Evolutionary conservation across 257 asterid genomes (phyloP), one percentile per base, ranked within the genome.

Genomic region (Euphrasia confusa): DNA sequence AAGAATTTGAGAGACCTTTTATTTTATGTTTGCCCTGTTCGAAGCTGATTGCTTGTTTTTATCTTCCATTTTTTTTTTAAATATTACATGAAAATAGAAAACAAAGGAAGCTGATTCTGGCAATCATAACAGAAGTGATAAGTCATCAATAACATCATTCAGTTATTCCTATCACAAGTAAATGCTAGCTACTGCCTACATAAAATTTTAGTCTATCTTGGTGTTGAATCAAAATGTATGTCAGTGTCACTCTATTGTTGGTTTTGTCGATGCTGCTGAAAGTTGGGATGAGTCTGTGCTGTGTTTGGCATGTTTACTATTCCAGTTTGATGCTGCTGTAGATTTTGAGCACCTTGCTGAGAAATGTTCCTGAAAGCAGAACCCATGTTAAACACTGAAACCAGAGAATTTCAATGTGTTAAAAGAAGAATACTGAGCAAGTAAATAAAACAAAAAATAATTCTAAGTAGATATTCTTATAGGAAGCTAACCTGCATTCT

Each of bases 251-350:
- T 44, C 14, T 10, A 77, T 71, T 91, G 83, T 64, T 88, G 94
- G 80, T 84, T 89, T 96, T 77, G 98, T 71, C 98, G 75, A 75
- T 89, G 96, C 74, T 82, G 98, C 73, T 90, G 98, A 72, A 83
- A 88, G 81, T 79, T 85, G 55, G 90, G 80, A 65, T 83, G 97
- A 57, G 74, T 90, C 79, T 85, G 96, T 14, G 72, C 68, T 2
- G 82, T 61, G 76, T 82, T 89, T 71, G 87, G 97, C 77, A 84
- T 81, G 47, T 77, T 74, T 47, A 77, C 68, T 80, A 82, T 77
- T 13, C 77, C 81, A 44, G 75, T 7, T 17, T 35, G 40, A 7
- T 42, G 48, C n/a, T 45, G 73, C 67, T 88, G 98, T 48, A 85
- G 70, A 78, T 80, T 84, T 77, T 77, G 96, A 60, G 69, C 78